These are phyloP conservation scores for Castanopsis chinensis DNA, from an alignment of 306 rosid genomes.

Conservation along the genomic window DNA sequence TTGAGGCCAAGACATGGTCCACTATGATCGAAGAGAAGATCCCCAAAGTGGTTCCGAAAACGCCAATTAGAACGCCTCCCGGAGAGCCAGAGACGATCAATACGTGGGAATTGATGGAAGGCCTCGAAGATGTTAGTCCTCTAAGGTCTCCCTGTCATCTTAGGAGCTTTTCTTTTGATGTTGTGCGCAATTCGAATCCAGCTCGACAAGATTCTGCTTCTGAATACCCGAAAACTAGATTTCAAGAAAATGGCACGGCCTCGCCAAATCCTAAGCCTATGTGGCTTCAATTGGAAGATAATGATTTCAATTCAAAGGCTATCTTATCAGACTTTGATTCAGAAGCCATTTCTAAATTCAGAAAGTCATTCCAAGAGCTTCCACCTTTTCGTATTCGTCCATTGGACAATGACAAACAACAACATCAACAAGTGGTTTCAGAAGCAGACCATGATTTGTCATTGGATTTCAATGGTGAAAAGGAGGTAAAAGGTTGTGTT, in stretches of 20 bases:
- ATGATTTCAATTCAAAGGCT: constrained; percentile 28
- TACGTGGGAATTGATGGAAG: constrained; percentile 93
- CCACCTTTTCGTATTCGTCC: constrained; percentile 17
- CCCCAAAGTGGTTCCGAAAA: constrained; percentile 47
- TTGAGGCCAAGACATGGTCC: constrained; percentile 83
- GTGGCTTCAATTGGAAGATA: constrained; percentile 42
- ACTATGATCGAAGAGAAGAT: constrained; percentile 60
- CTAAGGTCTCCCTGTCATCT: constrained; percentile 53
- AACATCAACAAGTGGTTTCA: neutral
- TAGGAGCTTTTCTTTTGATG: constrained; percentile 69
- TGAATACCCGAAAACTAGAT: constrained; percentile 35
- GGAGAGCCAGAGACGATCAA: constrained; percentile 90
- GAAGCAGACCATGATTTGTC: constrained; percentile 6
- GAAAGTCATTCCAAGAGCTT: constrained; percentile 47
- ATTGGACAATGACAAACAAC: constrained; percentile 8
- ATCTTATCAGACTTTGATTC: constrained; percentile 45
- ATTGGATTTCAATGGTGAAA: constrained; percentile 14
- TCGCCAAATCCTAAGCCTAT: constrained; percentile 38
- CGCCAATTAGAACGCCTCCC: constrained; percentile 64
- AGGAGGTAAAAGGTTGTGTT: constrained; percentile 11
- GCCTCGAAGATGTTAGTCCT: constrained; percentile 80
- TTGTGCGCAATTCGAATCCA: constrained; percentile 15
- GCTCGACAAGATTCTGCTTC: constrained; percentile 1
- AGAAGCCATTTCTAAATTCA: constrained; percentile 46
- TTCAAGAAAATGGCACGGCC: constrained; percentile 16